These are phyloP conservation scores for Closterium sp. DNA, from an alignment of 139 green algal genomes.

Conservation along the genomic window DNA sequence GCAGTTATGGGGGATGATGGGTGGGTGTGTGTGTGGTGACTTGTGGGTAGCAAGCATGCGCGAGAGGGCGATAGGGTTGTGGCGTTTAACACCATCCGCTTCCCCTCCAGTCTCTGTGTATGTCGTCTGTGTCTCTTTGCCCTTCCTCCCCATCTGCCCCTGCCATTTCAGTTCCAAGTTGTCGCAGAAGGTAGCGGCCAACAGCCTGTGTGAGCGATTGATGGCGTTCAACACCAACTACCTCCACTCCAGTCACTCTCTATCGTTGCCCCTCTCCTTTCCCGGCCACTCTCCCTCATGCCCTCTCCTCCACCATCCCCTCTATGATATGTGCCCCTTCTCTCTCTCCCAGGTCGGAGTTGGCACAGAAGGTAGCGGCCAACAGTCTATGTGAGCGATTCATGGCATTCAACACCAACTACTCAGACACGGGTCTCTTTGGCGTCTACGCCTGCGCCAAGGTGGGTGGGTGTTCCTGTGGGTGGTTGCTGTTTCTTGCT, in stretches of 20 bases:
- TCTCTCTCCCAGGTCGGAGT: conserved; percentile 52
- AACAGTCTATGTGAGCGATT: conserved; percentile 82
- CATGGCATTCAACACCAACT: conserved; percentile 96
- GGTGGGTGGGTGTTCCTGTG: neutral
- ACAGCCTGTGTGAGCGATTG: no score
- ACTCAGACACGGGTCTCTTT: conserved; percentile 96
- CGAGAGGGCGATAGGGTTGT: conserved; percentile 62
- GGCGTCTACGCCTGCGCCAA: conserved; percentile 85
- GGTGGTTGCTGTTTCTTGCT: no score
- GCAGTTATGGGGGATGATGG: neutral
- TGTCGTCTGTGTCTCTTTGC: no score
- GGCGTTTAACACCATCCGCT: conserved; percentile 95
- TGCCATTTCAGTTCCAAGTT: conserved; percentile 62
- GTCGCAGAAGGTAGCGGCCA: conserved; percentile 77
- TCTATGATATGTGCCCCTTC: no score
- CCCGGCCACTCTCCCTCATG: no score
- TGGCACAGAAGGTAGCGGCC: conserved; percentile 80
- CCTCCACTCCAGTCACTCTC: conserved; percentile 92
- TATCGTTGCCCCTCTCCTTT: no score
- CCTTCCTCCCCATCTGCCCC: conserved; percentile 32
- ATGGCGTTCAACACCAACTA: conserved; percentile 97
- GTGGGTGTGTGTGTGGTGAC: no score
- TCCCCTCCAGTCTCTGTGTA: conserved; percentile 95
- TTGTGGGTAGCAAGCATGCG: conserved; percentile 66
- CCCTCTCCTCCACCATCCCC: neutral